Conservation (phyloP, 2,329 filamentous ascomycete genomes). For the Fusarium nygamai region DNA sequence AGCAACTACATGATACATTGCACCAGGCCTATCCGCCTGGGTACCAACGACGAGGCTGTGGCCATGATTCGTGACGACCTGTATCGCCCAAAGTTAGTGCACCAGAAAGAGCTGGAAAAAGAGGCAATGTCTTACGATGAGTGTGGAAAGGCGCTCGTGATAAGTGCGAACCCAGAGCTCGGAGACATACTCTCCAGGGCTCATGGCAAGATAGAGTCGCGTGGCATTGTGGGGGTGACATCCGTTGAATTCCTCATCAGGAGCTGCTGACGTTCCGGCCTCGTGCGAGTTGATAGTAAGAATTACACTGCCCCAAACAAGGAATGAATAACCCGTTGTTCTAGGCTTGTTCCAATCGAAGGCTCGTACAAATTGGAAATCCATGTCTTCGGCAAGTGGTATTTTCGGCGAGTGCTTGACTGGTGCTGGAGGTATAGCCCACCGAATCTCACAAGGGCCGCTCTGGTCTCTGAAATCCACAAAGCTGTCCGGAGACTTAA, state of each 20-base stretch:
- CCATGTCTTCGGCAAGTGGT: fast-evolving
- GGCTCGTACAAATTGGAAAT: fast-evolving
- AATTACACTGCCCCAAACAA: fast-evolving
- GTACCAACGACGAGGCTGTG: background rate
- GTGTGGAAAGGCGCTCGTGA: fast-evolving
- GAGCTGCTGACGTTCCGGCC: fast-evolving
- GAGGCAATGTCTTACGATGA: background rate
- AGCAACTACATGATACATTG: background rate
- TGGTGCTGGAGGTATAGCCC: background rate
- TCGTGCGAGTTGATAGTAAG: fast-evolving
- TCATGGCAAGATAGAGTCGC: background rate
- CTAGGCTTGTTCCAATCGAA: background rate
- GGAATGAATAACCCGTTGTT: background rate
- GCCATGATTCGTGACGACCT: background rate
- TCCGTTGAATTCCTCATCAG: background rate
- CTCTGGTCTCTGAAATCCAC: fast-evolving
- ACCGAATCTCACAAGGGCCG: fast-evolving
- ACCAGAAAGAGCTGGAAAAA: too few species aligned
- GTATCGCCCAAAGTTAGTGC: background rate
- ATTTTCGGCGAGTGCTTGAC: background rate
- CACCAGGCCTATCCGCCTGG: fast-evolving
- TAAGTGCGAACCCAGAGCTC: background rate
- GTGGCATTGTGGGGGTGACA: too few species aligned
- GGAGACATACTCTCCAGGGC: background rate
- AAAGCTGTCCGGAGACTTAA: too few species aligned